A percentile compares a stretch with the other conserved stretches of the same genome.
These are phyloP conservation scores for Colletotrichum ledebouriae DNA, from an alignment of 2,329 filamentous ascomycete genomes.

Conservation along the genomic window DNA sequence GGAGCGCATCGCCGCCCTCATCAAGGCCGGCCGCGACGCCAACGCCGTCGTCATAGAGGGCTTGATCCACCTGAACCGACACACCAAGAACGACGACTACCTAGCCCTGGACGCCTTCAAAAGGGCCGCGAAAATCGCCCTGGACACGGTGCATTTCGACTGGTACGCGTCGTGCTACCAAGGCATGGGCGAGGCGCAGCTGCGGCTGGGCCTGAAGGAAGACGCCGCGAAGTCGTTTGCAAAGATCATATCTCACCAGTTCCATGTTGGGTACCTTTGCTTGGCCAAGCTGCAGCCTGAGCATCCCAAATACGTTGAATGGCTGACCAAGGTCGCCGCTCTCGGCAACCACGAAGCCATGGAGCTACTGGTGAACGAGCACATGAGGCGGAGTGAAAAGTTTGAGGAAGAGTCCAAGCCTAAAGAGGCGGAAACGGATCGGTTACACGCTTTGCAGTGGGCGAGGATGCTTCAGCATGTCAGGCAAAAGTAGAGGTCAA, in stretches of 20 bases:
- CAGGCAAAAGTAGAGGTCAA: neutral
- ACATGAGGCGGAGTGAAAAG: slow-evolving; percentile 12
- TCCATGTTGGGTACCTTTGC: neutral
- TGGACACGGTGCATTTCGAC: slow-evolving; percentile 31
- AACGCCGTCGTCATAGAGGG: slow-evolving; percentile 54
- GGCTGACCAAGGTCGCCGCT: slow-evolving; percentile 23
- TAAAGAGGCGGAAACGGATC: slow-evolving; percentile 1
- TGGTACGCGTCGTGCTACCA: slow-evolving; percentile 27
- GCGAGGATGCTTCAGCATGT: neutral
- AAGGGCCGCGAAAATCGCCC: slow-evolving; percentile 18
- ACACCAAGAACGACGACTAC: neutral
- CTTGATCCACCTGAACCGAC: slow-evolving; percentile 14
- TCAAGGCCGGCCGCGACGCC: slow-evolving; percentile 49
- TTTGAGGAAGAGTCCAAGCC: neutral
- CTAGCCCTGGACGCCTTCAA: slow-evolving; percentile 28
- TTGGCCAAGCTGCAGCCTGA: slow-evolving; percentile 6
- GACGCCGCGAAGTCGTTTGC: slow-evolving; percentile 8
- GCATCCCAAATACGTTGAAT: neutral
- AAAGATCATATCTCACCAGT: slow-evolving; percentile 2
- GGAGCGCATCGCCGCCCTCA: slow-evolving; percentile 49
- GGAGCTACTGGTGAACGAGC: slow-evolving; percentile 16
- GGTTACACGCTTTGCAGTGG: slow-evolving; percentile 23
- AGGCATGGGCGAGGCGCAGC: slow-evolving; percentile 10
- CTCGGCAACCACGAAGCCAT: neutral
- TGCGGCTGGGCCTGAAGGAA: neutral